Percentiles rank a stretch among this genome's conserved stretches.
These are phyloP conservation scores for Selenicereus undatus DNA, from an alignment of 148 eudicot species.

Conservation along the genomic window DNA sequence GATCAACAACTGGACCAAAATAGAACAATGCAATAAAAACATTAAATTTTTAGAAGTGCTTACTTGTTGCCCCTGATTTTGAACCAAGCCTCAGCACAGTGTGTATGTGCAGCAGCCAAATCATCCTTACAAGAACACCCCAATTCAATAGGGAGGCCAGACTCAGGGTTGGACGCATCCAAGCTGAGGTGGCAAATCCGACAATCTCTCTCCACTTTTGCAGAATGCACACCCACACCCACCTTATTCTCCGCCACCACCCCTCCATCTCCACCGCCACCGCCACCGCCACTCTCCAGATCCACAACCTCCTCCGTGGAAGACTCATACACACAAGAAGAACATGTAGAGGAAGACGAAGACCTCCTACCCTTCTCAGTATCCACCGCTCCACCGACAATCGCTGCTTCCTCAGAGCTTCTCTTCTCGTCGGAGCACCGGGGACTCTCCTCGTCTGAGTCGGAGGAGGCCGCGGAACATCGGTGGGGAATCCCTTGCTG, in stretches of 20 bases:
- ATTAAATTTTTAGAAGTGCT: constrained; percentile 14
- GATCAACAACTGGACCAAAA: neutral
- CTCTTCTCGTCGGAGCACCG: constrained; percentile 25
- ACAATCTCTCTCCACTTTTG: constrained; percentile 56
- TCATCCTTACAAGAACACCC: constrained; percentile 88
- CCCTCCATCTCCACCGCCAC: neutral
- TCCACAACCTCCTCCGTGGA: constrained; percentile 49
- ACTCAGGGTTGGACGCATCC: constrained; percentile 49
- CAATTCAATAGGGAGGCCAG: constrained; percentile 65
- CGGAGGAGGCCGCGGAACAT: neutral
- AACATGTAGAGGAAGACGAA: constrained; percentile 10
- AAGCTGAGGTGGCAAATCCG: constrained; percentile 81
- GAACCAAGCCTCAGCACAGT: constrained; percentile 95
- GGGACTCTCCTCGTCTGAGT: constrained; percentile 11
- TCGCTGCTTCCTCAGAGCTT: constrained; percentile 29
- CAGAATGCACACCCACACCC: constrained; percentile 36
- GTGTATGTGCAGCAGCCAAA: constrained; percentile 83
- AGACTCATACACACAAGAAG: constrained; percentile 48
- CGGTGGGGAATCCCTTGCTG: constrained; percentile 25
- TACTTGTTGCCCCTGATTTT: constrained; percentile 90
- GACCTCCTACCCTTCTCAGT: constrained; percentile 14
- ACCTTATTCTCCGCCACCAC: constrained; percentile 27
- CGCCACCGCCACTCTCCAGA: constrained; percentile 36
- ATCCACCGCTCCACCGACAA: constrained; percentile 15
- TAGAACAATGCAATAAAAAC: neutral